Evolutionary conservation across 2,329 filamentous ascomycete genomes (phyloP), one percentile per base, ranked within the genome.

Genomic region (Thermoascus crustaceus): DNA sequence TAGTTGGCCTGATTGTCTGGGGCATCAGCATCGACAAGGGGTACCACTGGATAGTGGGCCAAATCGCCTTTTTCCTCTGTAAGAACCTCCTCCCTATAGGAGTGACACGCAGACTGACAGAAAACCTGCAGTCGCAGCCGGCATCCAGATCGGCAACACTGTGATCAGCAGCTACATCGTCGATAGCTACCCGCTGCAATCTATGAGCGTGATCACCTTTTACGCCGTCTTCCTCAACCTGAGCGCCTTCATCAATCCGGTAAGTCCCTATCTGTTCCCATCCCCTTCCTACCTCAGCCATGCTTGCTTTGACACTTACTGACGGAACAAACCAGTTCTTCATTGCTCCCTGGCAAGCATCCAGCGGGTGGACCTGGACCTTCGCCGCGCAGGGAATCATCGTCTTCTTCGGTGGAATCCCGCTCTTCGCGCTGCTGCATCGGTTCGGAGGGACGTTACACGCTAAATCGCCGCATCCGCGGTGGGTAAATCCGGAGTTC

Each of bases 41-140:
- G 0, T 74, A 70, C 45, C 72, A 76, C 50, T 76, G 72, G 71
- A 71, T 74, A 22, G 66, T 74, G 0, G 73, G 71, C 1, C 72
- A 77, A 40, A 53, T 75, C 3, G 71, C 69, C 0, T 69, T 77
- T 41, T 72, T 72, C 41, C 48, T 76, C 1, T 73, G 68, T 72
- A 55, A 55, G 64, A n/a, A n/a, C n/a, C n/a, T n/a, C n/a, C n/a
- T n/a, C n/a, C n/a, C n/a, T n/a, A n/a, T n/a, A n/a, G n/a, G n/a
- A n/a, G n/a, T n/a, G n/a, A n/a, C n/a, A n/a, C n/a, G n/a, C n/a
- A n/a, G n/a, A n/a, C n/a, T n/a, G n/a, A n/a, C n/a, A 29, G 14
- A 29, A 17, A 14, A 29, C n/a, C n/a, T 13, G 10, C 34, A 72
- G 69, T 73, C 47, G 69, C 67, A 1, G 66, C 69, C 1, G 72